phyloP scores from a whole-genome alignment of 257 asterid genomes.

The Solanum neorickii region DNA sequence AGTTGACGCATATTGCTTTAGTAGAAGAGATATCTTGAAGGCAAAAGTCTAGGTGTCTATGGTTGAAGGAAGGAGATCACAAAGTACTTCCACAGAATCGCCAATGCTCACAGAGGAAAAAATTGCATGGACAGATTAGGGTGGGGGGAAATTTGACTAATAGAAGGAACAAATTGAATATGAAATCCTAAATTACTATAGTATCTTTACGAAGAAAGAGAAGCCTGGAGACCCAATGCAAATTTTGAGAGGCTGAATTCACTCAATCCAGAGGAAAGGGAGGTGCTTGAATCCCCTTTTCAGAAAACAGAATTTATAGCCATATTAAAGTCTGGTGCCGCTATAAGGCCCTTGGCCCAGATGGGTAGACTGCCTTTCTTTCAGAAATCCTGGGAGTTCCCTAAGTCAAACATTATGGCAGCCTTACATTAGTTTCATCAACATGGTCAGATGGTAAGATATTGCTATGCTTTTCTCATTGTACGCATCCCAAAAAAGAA shows the following conservation, averaged over 20 bases:
- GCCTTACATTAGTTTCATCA: background rate
- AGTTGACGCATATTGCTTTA: background rate
- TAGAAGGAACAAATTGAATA: background rate
- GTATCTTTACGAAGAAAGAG: background rate
- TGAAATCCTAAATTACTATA: background rate
- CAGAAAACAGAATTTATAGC: background rate
- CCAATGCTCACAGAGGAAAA: background rate
- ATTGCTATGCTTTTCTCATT: background rate
- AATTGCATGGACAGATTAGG: background rate
- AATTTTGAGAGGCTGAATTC: background rate
- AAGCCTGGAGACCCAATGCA: background rate
- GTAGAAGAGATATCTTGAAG: background rate
- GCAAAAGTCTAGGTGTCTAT: background rate
- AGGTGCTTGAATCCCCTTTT: background rate
- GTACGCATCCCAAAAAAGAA: background rate
- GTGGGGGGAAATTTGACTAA: background rate
- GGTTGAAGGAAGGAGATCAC: background rate
- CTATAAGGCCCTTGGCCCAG: background rate
- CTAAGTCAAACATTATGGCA: background rate
- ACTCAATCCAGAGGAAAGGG: background rate
- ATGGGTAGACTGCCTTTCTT: background rate
- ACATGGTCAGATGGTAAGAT: background rate
- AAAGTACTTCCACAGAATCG: background rate
- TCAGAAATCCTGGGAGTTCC: background rate
- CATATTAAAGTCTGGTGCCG: background rate